Base-by-base conservation (phyloP, 805 yeast species). In the Metschnikowia cerradonensis region DNA sequence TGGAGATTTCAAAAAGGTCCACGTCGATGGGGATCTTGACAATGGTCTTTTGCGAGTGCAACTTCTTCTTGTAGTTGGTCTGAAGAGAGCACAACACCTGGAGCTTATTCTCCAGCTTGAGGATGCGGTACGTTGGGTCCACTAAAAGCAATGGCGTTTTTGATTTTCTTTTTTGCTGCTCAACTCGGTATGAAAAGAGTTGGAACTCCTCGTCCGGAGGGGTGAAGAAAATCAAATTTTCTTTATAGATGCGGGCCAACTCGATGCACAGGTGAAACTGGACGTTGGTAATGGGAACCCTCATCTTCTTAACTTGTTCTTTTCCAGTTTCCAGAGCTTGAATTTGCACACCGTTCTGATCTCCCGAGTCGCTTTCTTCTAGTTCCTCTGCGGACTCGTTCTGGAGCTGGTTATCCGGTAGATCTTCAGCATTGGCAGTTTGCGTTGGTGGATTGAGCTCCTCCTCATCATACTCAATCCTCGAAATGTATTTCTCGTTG, bases 151-250 rank as follows among this genome's bases (percentile, higher is more conserved):
- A 60, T 1, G 83, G 82, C 39, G 60, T 49, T 47, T 67, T 70
- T n/a, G 59, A 49, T 36, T 57, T 59, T 45, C 73, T 74, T 22
- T 74, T 63, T 48, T 66, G 73, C 36, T 69, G 68, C 17, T 78
- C 79, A 39, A 73, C 75, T 3, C 77, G 62, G 52, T 72, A 71
- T 3, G 71, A 63, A 61, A 74, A 65, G 2, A 73, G 59, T 2
- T 61, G 59, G 47, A 75, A 75, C 49, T 70, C 64, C 51, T 73
- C 77, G 45, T 90, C 97, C 0, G 97, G 97, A 14, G 97, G 97
- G 15, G 86, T 81, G 64, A 90, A 91, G 30, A 84, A 80, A 32
- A 91, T 81, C 50, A 82, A 78, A 58, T 90, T 84, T 6, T 78
- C 76, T 15, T 70, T 65, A 65, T 91, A 95, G 55, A 87, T 78